Conservation (phyloP, 2,329 filamentous ascomycete species). For the Hypocreales sp. region DNA sequence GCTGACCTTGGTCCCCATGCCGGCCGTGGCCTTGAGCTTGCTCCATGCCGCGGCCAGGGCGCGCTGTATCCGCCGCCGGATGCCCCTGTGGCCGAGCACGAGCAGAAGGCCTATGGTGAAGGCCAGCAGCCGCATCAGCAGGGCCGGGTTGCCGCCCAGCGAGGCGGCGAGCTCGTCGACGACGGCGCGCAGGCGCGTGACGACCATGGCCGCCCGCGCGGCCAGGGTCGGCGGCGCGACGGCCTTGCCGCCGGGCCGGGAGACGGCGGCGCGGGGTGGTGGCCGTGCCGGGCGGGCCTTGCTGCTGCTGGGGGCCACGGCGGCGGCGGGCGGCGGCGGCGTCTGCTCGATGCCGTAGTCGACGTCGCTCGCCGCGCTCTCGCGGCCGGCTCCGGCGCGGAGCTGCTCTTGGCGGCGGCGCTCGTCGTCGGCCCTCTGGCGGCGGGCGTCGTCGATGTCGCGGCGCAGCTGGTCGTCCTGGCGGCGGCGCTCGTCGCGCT, state of each 20-base stretch:
- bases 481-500: conserved; percentile 38
- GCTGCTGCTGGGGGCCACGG: conserved; percentile 14
- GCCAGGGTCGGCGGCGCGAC: conserved; percentile 21
- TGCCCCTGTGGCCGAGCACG: conserved; percentile 57
- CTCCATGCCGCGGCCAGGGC: conserved; percentile 58
- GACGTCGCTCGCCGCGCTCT: conserved; percentile 43
- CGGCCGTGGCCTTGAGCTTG: conserved; percentile 70
- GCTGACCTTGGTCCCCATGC: conserved; percentile 95
- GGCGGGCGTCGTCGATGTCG: conserved; percentile 41
- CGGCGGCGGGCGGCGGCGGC: conserved; percentile 18
- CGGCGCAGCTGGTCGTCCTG: conserved; percentile 41
- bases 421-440: conserved; percentile 42
- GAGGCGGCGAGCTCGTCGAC: conserved; percentile 34
- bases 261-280: conserved; percentile 8
- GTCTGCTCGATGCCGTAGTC: conserved; percentile 54
- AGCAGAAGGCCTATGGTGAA: conserved; percentile 69
- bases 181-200: conserved; percentile 33
- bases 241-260: conserved; percentile 14
- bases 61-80: conserved; percentile 59
- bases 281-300: conserved; percentile 15
- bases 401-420: conserved; percentile 40
- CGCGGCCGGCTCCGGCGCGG: conserved; percentile 25
- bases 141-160: conserved; percentile 39
- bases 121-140: conserved; percentile 49
- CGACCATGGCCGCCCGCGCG: conserved; percentile 33